Conservation (phyloP, 2,329 filamentous ascomycete species). For the Byssoonygena ceratinophila region DNA sequence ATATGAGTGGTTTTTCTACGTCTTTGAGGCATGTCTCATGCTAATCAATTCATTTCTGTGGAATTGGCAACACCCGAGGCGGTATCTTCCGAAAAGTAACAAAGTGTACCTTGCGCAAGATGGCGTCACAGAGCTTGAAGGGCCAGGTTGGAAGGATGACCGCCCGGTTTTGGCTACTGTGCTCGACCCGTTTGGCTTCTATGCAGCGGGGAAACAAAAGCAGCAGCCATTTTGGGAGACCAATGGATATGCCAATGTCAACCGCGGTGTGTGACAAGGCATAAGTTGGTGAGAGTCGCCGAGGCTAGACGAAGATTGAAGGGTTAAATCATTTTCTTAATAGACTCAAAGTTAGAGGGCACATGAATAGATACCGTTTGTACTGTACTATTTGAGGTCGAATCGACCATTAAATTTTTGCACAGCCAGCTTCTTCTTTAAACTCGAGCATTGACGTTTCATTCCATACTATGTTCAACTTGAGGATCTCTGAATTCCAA, state of each 20-base stretch:
- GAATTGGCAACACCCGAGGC: slow-evolving; percentile 43
- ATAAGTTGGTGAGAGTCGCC: neutral
- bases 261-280: neutral
- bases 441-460: too few species aligned
- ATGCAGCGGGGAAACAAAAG: neutral
- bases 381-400: too few species aligned
- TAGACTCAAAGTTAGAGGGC: too few species aligned
- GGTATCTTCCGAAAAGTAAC: slow-evolving; percentile 39
- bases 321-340: too few species aligned
- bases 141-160: slow-evolving; percentile 9
- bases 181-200: slow-evolving; percentile 6
- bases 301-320: neutral
- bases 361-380: too few species aligned
- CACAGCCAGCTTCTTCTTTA: too few species aligned
- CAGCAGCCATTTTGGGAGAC: slow-evolving; percentile 6
- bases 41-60: slow-evolving; percentile 41
- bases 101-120: slow-evolving; percentile 44
- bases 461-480: too few species aligned
- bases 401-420: too few species aligned
- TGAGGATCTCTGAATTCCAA: too few species aligned
- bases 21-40: slow-evolving; percentile 47
- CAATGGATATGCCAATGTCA: neutral
- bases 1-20: slow-evolving; percentile 49
- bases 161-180: neutral
- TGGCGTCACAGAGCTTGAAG: slow-evolving; percentile 23